Evolutionary conservation across 228 moss, liverwort and hornwort genomes (phyloP).

Genomic region (Sphagnum magellanicum): DNA sequence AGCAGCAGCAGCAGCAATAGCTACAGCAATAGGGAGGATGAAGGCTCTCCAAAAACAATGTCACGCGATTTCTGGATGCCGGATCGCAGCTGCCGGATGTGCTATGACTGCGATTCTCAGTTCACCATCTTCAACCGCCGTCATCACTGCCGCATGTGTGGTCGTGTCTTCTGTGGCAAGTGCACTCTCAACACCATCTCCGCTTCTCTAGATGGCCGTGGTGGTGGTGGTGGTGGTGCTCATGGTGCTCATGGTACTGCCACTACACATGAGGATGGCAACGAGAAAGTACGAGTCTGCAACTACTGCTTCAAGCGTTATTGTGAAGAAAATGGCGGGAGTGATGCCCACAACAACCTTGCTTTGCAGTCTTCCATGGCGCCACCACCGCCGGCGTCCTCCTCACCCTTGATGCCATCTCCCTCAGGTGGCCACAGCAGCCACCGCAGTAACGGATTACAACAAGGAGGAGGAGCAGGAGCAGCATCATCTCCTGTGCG

Average conservation of each 20-base stretch:
- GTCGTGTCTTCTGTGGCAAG: slow-evolving; percentile 86
- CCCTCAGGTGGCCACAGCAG: too few relatives aligned
- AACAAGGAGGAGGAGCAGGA: too few relatives aligned
- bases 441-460: too few relatives aligned
- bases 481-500: too few relatives aligned
- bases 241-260: slow-evolving; percentile 7
- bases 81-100: slow-evolving; percentile 87
- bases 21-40: slow-evolving; percentile 43
- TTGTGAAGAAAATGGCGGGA: slow-evolving; percentile 54
- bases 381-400: too few relatives aligned
- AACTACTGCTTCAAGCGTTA: slow-evolving; percentile 76
- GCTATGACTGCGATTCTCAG: slow-evolving; percentile 86
- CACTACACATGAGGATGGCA: slow-evolving; percentile 53
- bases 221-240: too few relatives aligned
- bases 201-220: slow-evolving; percentile 42
- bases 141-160: slow-evolving; percentile 93
- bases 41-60: slow-evolving; percentile 50
- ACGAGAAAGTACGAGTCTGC: slow-evolving; percentile 92
- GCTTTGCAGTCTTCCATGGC: neutral
- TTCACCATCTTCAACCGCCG: slow-evolving; percentile 89
- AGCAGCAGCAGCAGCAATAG: slow-evolving; percentile 7
- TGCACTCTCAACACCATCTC: slow-evolving; percentile 80
- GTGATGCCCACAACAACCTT: slow-evolving; percentile 65
- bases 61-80: slow-evolving; percentile 98
- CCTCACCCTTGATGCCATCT: too few relatives aligned